Evolutionary conservation across 2,329 filamentous ascomycete genomes (phyloP).

Genomic region (Arthrobotrys sinensis): DNA sequence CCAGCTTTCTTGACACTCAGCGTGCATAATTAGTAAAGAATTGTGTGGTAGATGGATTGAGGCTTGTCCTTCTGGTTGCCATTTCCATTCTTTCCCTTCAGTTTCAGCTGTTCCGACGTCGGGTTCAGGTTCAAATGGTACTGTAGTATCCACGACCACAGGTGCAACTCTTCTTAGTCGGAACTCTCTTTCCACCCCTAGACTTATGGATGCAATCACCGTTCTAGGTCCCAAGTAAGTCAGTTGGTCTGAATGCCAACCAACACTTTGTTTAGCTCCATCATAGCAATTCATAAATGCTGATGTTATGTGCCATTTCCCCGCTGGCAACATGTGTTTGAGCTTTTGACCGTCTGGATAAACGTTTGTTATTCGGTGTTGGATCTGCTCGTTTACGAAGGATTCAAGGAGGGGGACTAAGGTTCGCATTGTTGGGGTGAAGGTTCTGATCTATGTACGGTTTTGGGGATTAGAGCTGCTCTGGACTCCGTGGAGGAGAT

Average conservation of each 20-base stretch:
- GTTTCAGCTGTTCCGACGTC: conserved; percentile 31
- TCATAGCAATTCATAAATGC: conserved; percentile 96
- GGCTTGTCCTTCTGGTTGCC: conserved; percentile 81
- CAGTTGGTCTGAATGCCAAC: conserved; percentile 93
- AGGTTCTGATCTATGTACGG: conserved; percentile 73
- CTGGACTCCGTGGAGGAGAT: not conserved
- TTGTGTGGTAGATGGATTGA: conserved; percentile 95
- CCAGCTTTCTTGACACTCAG: conserved; percentile 97
- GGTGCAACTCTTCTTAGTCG: conserved; percentile 82
- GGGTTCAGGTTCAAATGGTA: conserved; percentile 27
- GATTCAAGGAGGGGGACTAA: conserved; percentile 80
- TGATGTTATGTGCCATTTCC: conserved; percentile 85
- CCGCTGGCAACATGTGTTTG: conserved; percentile 78
- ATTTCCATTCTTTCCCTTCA: conserved; percentile 66
- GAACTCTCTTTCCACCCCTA: conserved; percentile 95
- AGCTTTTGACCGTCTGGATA: conserved; percentile 82
- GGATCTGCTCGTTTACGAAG: conserved; percentile 84
- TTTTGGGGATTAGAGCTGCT: not conserved
- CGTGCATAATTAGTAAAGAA: conserved; percentile 93
- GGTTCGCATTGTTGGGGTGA: conserved; percentile 80
- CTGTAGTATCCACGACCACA: conserved; percentile 71
- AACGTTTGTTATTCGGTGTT: conserved; percentile 76
- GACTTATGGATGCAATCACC: conserved; percentile 88
- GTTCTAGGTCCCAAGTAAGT: conserved; percentile 92
- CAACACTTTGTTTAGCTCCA: conserved; percentile 84